Evolutionary conservation across 768 basidiomycete species (phyloP).

Genomic region (Filobasidium wieringae): DNA sequence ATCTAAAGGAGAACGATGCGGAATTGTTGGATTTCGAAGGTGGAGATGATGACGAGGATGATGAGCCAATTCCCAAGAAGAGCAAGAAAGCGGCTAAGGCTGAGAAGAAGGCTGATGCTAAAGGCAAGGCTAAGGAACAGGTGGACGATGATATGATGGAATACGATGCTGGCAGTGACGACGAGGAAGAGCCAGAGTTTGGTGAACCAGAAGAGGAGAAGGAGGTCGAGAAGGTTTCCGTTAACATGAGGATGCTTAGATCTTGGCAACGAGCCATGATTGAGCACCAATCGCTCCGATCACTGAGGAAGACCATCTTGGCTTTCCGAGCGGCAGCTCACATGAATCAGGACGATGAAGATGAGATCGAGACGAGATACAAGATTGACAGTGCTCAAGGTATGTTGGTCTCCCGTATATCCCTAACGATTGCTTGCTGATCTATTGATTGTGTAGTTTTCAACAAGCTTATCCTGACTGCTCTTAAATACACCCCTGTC

Average conservation of each 20-base stretch:
- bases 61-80: slow-evolving; percentile 32
- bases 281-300: slow-evolving; percentile 75
- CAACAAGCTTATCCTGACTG: slow-evolving; percentile 75
- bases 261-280: slow-evolving; percentile 83
- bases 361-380: slow-evolving; percentile 55
- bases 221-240: slow-evolving; percentile 28
- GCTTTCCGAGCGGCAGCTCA: slow-evolving; percentile 85
- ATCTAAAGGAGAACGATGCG: slow-evolving; percentile 85
- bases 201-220: slow-evolving; percentile 43
- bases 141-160: slow-evolving; percentile 43
- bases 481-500: slow-evolving; percentile 80
- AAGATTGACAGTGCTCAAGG: slow-evolving; percentile 69
- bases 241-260: slow-evolving; percentile 48
- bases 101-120: slow-evolving; percentile 39
- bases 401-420: slow-evolving; percentile 38
- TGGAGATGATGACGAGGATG: slow-evolving; percentile 39
- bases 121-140: slow-evolving; percentile 38
- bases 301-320: slow-evolving; percentile 67
- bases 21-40: slow-evolving; percentile 67
- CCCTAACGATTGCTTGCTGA: neutral
- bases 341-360: slow-evolving; percentile 63
- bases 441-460: slow-evolving; percentile 58
- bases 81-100: slow-evolving; percentile 18
- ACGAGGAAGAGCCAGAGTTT: slow-evolving; percentile 45
- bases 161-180: slow-evolving; percentile 20